A percentile compares a stretch with the other conserved stretches of the same genome.
Conservation (phyloP, 225 moss, liverwort and hornwort genomes). For the Polytrichum commune region DNA sequence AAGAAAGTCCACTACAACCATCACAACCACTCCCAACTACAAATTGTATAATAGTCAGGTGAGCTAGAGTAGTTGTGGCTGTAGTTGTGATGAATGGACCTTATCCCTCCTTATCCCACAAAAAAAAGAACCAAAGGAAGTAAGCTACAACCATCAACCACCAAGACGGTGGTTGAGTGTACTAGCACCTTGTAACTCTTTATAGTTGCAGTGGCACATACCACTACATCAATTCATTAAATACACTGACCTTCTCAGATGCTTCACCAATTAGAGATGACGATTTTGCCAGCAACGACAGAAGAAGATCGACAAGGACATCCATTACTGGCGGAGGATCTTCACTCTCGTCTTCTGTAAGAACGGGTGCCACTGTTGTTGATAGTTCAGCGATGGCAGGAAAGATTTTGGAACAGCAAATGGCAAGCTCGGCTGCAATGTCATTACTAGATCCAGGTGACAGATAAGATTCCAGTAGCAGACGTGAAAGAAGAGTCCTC, state of each 20-base stretch:
- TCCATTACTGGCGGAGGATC: slow-evolving; percentile 71
- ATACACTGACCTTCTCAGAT: slow-evolving; percentile 68
- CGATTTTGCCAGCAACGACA: slow-evolving; percentile 79
- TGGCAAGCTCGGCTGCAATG: slow-evolving; percentile 73
- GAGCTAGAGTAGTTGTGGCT: no score
- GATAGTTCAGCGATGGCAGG: slow-evolving; percentile 52
- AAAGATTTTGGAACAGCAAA: slow-evolving; percentile 83
- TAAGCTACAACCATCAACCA: no score
- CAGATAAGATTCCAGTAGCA: slow-evolving; percentile 68
- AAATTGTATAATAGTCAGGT: no score
- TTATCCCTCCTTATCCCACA: no score
- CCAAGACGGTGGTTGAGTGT: no score
- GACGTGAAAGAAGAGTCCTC: slow-evolving; percentile 59
- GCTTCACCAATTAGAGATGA: slow-evolving; percentile 75
- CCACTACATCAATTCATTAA: no score
- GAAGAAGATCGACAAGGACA: slow-evolving; percentile 76
- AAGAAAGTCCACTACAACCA: no score
- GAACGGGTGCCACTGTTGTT: slow-evolving; percentile 35
- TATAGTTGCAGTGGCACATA: no score
- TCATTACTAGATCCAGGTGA: slow-evolving; percentile 67
- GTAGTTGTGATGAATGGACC: no score
- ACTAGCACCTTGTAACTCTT: no score
- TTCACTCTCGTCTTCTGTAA: slow-evolving; percentile 39
- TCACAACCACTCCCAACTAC: no score
- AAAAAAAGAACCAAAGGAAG: no score